Conservation (phyloP, 257 asterid species). For the Salvia rosmarinus region DNA sequence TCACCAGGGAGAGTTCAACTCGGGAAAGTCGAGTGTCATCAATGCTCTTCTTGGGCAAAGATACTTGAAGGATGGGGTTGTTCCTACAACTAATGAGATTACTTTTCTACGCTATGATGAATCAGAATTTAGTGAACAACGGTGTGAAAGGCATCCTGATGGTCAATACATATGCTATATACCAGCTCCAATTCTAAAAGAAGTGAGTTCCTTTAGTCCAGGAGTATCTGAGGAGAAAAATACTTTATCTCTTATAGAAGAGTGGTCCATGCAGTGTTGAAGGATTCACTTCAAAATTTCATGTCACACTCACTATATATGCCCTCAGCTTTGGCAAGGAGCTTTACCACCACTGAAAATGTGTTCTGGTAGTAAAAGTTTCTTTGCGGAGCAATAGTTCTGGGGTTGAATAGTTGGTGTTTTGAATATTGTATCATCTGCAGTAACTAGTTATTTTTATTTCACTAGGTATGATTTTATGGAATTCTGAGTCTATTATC, state of each 20-base stretch:
- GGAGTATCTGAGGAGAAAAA: not conserved
- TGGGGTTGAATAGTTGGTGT: not conserved
- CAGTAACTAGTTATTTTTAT: not conserved
- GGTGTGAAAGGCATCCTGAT: conserved; percentile 93
- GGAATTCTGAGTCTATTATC: conserved; percentile 3
- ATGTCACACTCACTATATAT: conserved; percentile 2
- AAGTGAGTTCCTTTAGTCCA: conserved; percentile 55
- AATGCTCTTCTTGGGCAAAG: conserved; percentile 96
- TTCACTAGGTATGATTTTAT: not conserved
- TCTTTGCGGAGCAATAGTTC: not conserved
- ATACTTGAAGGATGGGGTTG: conserved; percentile 86
- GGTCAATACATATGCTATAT: conserved; percentile 92
- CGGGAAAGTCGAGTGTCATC: conserved; percentile 95
- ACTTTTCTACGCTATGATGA: conserved; percentile 89
- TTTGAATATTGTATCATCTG: conserved; percentile 5
- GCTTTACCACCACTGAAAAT: not conserved
- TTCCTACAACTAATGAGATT: conserved; percentile 96
- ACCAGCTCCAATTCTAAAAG: conserved; percentile 89
- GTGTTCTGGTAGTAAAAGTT: conserved; percentile 9
- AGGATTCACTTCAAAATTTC: not conserved
- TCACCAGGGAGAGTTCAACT: conserved; percentile 95
- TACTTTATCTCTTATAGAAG: not conserved
- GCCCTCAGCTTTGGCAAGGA: not conserved
- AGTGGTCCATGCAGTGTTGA: not conserved
- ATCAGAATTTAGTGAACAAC: conserved; percentile 57